phyloP scores from a whole-genome alignment of 257 asterid genomes.

The Rhazya stricta region DNA sequence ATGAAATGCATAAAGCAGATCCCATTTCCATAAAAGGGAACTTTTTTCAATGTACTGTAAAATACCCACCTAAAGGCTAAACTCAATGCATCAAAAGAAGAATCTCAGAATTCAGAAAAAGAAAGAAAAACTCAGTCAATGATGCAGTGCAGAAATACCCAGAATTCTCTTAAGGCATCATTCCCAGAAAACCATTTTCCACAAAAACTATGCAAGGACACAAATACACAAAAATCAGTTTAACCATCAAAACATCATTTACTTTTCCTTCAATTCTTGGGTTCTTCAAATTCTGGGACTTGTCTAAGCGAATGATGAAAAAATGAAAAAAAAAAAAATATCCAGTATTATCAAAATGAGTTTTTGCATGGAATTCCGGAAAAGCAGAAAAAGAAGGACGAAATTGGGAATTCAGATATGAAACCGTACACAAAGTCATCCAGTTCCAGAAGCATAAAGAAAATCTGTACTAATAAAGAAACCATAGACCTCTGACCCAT shows the following conservation, averaged over 20 bases:
- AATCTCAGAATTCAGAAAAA: conserved; percentile 23
- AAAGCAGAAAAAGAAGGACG: conserved; percentile 29
- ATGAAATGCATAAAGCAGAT: conserved; percentile 39
- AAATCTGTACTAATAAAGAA: conserved; percentile 4
- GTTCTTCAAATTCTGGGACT: background rate
- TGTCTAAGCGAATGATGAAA: conserved; percentile 5
- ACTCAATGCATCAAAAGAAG: conserved; percentile 29
- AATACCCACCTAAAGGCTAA: conserved; percentile 25
- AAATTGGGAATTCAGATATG: conserved; percentile 44
- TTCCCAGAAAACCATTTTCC: conserved; percentile 7
- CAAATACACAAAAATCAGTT: background rate
- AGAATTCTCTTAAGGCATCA: conserved; percentile 20
- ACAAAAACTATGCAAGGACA: background rate
- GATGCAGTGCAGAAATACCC: conserved; percentile 15
- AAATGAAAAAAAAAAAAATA: conserved; percentile 16
- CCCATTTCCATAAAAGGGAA: conserved; percentile 48
- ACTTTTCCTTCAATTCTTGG: background rate
- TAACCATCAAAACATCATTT: background rate
- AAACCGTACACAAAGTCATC: conserved; percentile 29
- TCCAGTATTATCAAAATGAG: conserved; percentile 12
- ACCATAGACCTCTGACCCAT: conserved; percentile 1
- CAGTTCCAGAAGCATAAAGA: conserved; percentile 17
- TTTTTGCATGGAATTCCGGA: conserved; percentile 20
- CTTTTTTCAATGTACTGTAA: conserved; percentile 21
- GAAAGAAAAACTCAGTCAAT: conserved; percentile 20